phyloP scores from a whole-genome alignment of 2,329 filamentous ascomycete genomes.

The Pleochaeta shiraiana region DNA sequence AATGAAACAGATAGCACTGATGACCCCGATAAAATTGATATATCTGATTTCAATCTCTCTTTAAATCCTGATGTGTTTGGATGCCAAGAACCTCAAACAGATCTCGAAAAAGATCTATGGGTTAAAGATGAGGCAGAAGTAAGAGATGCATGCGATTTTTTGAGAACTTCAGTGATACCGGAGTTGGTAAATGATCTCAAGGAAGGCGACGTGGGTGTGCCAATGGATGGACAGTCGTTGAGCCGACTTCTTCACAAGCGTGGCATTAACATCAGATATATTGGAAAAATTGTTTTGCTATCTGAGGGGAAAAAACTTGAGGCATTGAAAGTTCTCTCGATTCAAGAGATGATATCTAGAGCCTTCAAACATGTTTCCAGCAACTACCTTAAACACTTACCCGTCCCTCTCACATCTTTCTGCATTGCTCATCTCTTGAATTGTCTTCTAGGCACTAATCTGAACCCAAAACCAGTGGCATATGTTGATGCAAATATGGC shows the following conservation, averaged over 20 bases:
- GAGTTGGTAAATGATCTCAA: slow-evolving; percentile 67
- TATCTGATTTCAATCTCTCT: slow-evolving; percentile 67
- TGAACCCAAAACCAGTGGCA: slow-evolving; percentile 58
- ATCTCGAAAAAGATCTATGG: slow-evolving; percentile 71
- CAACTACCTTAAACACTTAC: slow-evolving; percentile 56
- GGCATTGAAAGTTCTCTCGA: slow-evolving; percentile 53
- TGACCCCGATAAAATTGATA: slow-evolving; percentile 47
- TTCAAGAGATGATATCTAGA: slow-evolving; percentile 89
- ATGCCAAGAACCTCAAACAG: slow-evolving; percentile 72
- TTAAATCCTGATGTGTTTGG: slow-evolving; percentile 94
- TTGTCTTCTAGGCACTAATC: slow-evolving; percentile 58
- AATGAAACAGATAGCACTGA: slow-evolving; percentile 20
- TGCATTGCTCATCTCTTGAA: slow-evolving; percentile 79
- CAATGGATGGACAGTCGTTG: slow-evolving; percentile 92
- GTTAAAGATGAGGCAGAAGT: slow-evolving; percentile 75
- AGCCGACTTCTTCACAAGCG: slow-evolving; percentile 82
- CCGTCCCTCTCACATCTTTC: slow-evolving; percentile 56
- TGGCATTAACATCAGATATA: slow-evolving; percentile 89
- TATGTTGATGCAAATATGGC: slow-evolving; percentile 57
- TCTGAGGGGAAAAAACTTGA: slow-evolving; percentile 49
- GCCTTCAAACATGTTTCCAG: slow-evolving; percentile 85
- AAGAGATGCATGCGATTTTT: slow-evolving; percentile 56
- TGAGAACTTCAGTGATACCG: slow-evolving; percentile 61
- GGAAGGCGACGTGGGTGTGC: slow-evolving; percentile 87
- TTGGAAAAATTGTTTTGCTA: slow-evolving; percentile 61